phyloP scores from a whole-genome alignment of 2,329 filamentous ascomycete genomes.

The Arthroderma uncinatum region DNA sequence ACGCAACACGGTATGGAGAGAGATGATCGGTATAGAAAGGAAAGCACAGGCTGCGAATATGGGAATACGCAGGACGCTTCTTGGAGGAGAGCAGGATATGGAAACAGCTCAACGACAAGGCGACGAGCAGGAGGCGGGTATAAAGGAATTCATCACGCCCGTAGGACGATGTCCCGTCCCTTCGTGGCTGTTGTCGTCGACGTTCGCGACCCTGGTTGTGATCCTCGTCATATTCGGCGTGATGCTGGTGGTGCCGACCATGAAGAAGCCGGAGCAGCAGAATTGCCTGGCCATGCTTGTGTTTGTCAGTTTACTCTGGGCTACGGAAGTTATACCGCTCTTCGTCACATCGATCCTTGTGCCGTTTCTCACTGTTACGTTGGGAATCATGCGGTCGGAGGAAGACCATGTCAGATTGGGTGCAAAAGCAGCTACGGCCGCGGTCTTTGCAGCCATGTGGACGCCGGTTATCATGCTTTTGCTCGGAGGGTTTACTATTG shows the following conservation, averaged over 20 bases:
- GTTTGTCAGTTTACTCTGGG: constrained; percentile 90
- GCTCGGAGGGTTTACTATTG: constrained; percentile 89
- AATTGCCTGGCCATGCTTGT: constrained; percentile 90
- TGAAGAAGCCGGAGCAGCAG: constrained; percentile 81
- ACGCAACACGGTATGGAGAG: constrained; percentile 94
- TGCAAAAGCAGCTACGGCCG: constrained; percentile 69
- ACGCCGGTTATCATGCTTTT: constrained; percentile 97
- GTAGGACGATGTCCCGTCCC: constrained; percentile 67
- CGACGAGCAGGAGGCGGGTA: constrained; percentile 57
- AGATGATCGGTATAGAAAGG: constrained; percentile 95
- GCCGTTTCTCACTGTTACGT: constrained; percentile 80
- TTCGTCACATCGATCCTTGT: constrained; percentile 93
- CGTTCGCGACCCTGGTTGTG: constrained; percentile 62
- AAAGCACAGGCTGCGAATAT: constrained; percentile 90
- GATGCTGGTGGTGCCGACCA: constrained; percentile 65
- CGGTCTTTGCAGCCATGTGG: constrained; percentile 95
- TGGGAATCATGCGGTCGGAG: constrained; percentile 73
- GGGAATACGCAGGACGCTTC: constrained; percentile 63
- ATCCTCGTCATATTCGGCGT: constrained; percentile 63
- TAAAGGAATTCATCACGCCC: constrained; percentile 65
- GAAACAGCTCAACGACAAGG: constrained; percentile 66
- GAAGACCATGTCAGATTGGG: constrained; percentile 57
- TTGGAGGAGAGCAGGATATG: constrained; percentile 62
- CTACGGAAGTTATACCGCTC: constrained; percentile 90
- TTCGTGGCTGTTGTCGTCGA: constrained; percentile 70